phyloP scores from a whole-genome alignment of 495 filamentous ascomycete genomes.

The Rostrohypoxylon terebratum region DNA sequence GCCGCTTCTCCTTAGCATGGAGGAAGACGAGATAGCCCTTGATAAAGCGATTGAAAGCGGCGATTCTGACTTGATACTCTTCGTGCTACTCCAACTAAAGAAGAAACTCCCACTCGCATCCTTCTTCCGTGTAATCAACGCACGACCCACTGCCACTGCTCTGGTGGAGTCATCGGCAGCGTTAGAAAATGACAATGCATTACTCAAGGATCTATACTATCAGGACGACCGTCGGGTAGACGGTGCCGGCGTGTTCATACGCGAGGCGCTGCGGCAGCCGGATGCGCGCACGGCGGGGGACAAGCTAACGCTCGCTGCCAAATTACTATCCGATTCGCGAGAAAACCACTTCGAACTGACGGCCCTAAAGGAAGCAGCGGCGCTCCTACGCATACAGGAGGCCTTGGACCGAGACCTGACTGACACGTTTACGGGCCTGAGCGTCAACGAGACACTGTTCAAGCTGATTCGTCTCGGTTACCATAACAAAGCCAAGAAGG shows the following conservation, averaged over 20 bases:
- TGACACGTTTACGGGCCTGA: slow-evolving; percentile 80
- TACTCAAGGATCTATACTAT: slow-evolving; percentile 96
- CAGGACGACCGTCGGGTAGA: slow-evolving; percentile 95
- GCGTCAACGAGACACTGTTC: slow-evolving; percentile 90
- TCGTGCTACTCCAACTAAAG: slow-evolving; percentile 87
- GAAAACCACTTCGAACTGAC: slow-evolving; percentile 81
- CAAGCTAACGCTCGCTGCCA: slow-evolving; percentile 86
- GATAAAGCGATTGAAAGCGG: slow-evolving; percentile 98
- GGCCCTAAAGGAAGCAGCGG: slow-evolving; percentile 78
- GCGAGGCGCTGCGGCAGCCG: slow-evolving; percentile 78
- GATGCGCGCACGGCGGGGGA: slow-evolving; percentile 72
- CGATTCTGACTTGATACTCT: slow-evolving; percentile 91
- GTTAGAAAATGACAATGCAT: slow-evolving; percentile 75
- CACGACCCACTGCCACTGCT: slow-evolving; percentile 85
- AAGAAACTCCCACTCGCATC: slow-evolving; percentile 88
- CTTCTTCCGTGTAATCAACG: slow-evolving; percentile 94
- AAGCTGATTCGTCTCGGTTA: slow-evolving; percentile 81
- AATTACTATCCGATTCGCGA: slow-evolving; percentile 84
- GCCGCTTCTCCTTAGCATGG: slow-evolving; percentile 92
- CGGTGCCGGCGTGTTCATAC: slow-evolving; percentile 85
- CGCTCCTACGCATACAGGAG: slow-evolving; percentile 86
- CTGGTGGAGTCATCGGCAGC: slow-evolving; percentile 85
- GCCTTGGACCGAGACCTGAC: slow-evolving; percentile 83
- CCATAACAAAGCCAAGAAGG: slow-evolving; percentile 80
- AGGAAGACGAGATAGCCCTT: slow-evolving; percentile 93